Conservation (phyloP, 2,329 filamentous ascomycete genomes). For the Xylaria sp. region DNA sequence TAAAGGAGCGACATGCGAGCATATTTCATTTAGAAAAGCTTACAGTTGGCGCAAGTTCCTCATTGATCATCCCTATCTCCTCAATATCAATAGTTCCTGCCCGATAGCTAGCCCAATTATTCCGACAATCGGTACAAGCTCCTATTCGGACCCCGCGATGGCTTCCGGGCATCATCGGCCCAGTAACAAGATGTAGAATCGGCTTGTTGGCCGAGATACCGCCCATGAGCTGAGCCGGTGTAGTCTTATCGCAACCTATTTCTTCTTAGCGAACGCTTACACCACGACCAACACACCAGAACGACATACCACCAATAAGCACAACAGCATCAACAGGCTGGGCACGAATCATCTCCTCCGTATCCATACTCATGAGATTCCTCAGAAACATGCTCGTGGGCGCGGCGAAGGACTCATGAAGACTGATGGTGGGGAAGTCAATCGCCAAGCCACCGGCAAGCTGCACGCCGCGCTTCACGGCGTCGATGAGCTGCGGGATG, state of each 20-base stretch:
- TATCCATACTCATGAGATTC: slow-evolving; percentile 83
- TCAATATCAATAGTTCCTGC: slow-evolving; percentile 75
- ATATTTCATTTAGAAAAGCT: slow-evolving; percentile 36
- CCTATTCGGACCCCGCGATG: slow-evolving; percentile 72
- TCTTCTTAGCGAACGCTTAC: slow-evolving; percentile 3
- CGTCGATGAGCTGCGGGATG: slow-evolving; percentile 75
- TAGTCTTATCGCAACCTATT: slow-evolving; percentile 77
- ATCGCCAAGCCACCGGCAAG: slow-evolving; percentile 73
- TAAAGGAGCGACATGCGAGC: not conserved
- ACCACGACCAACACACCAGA: not conserved
- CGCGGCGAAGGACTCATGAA: slow-evolving; percentile 74
- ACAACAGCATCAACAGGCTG: slow-evolving; percentile 76
- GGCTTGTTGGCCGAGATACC: slow-evolving; percentile 79
- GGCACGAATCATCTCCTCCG: slow-evolving; percentile 79
- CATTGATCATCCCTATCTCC: slow-evolving; percentile 75
- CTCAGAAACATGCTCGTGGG: slow-evolving; percentile 80
- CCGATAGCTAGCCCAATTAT: slow-evolving; percentile 76
- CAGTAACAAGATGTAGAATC: slow-evolving; percentile 73
- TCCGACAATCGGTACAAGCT: slow-evolving; percentile 79
- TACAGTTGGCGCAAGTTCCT: slow-evolving; percentile 77
- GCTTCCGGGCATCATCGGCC: slow-evolving; percentile 79
- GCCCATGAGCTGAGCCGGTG: slow-evolving; percentile 79
- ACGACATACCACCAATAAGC: slow-evolving; percentile 68
- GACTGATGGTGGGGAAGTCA: slow-evolving; percentile 78
- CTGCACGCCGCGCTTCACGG: slow-evolving; percentile 74